Conservation (phyloP, 371 early-diverging fungal genomes). For the Mucor sp. region DNA sequence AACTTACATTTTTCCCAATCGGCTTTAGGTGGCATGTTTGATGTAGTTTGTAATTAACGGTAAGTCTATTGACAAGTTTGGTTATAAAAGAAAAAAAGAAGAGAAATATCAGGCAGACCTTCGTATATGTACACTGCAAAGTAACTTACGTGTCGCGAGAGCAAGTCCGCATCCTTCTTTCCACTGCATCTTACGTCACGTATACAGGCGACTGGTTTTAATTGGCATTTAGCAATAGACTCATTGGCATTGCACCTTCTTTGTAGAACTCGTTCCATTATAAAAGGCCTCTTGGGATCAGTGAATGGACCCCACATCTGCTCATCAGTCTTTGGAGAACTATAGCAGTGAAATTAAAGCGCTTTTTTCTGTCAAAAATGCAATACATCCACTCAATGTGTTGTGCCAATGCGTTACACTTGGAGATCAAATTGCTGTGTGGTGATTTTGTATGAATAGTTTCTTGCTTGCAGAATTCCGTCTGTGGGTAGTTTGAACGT, state of each 20-base stretch:
- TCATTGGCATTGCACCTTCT: not conserved
- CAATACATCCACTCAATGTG: not conserved
- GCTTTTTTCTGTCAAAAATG: not conserved
- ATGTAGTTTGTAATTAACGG: slow-evolving; percentile 2
- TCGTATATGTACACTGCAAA: slow-evolving; percentile 2
- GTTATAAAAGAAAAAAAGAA: not conserved
- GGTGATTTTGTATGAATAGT: not conserved
- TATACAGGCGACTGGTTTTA: not conserved
- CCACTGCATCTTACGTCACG: slow-evolving; percentile 7
- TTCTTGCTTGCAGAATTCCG: not conserved
- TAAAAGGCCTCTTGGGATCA: not conserved
- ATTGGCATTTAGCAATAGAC: not conserved
- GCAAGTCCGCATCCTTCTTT: slow-evolving; percentile 9
- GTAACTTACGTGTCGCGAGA: slow-evolving; percentile 25
- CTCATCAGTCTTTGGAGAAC: not conserved
- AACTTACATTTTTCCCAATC: slow-evolving; percentile 97
- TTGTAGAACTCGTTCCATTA: not conserved
- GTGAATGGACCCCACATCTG: not conserved
- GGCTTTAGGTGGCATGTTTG: slow-evolving; percentile 27
- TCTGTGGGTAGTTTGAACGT: not conserved
- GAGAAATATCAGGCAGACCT: not conserved
- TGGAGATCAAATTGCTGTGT: not conserved
- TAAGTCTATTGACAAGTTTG: slow-evolving; percentile 1
- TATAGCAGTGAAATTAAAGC: not conserved
- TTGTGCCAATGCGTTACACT: not conserved